A percentile compares a stretch with the other conserved stretches of the same genome.
phyloP scores from a whole-genome alignment of 495 filamentous ascomycete genomes.

The Cryomyces minteri region DNA sequence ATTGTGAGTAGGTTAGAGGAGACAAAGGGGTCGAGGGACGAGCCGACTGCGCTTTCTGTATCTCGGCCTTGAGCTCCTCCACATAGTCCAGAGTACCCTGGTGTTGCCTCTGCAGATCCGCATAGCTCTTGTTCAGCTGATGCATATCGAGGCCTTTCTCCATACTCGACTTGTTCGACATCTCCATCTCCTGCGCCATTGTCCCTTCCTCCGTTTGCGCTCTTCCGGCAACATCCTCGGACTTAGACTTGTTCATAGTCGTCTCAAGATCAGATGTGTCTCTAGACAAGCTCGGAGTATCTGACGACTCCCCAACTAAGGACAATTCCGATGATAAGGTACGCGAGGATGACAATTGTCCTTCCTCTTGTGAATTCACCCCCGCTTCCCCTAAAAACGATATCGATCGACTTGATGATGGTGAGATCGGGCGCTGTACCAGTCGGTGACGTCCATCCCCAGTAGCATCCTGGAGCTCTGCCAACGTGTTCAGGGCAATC shows the following conservation, averaged over 20 bases:
- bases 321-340: constrained; percentile 94
- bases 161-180: constrained; percentile 43
- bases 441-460: constrained; percentile 61
- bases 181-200: constrained; percentile 46
- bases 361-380: constrained; percentile 55
- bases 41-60: constrained; percentile 52
- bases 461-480: constrained; percentile 65
- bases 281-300: no score
- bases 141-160: constrained; percentile 62
- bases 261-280: constrained; percentile 40
- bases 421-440: constrained; percentile 34
- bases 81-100: constrained; percentile 65
- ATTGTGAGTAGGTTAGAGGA: constrained; percentile 24
- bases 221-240: constrained; percentile 9
- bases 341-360: constrained; percentile 72
- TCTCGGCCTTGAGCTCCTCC: constrained; percentile 72
- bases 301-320: constrained; percentile 71
- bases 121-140: constrained; percentile 57
- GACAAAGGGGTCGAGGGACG: constrained; percentile 44
- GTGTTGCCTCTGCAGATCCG: constrained; percentile 63
- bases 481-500: constrained; percentile 62
- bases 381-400: constrained; percentile 88
- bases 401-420: constrained; percentile 33
- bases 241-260: constrained; percentile 6
- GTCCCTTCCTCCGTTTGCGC: constrained; percentile 7